These are phyloP conservation scores for Neonectria coccinea DNA, from an alignment of 2,329 filamentous ascomycete species.

Conservation along the genomic window DNA sequence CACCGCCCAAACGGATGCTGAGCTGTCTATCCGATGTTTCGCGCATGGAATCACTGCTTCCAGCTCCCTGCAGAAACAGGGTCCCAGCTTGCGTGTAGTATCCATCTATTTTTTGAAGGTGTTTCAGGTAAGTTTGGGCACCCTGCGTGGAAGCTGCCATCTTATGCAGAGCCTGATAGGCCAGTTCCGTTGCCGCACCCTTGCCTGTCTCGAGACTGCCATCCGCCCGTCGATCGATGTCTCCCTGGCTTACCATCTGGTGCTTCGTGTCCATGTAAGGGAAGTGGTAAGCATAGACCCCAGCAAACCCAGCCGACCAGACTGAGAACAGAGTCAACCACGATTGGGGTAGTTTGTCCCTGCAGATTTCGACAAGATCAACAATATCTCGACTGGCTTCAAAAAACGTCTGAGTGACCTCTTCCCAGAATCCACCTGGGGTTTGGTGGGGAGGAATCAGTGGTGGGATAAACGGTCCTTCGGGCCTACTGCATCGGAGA, in stretches of 20 bases:
- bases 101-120: conserved; percentile 27
- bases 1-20: conserved; percentile 34
- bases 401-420: conserved; percentile 72
- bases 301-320: conserved; percentile 74
- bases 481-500: conserved; percentile 57
- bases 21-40: conserved; percentile 17
- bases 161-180: conserved; percentile 35
- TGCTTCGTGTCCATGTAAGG: conserved; percentile 73
- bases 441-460: conserved; percentile 18
- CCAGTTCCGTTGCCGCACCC: conserved; percentile 22
- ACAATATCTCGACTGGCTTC: conserved; percentile 72
- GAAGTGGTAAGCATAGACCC: conserved; percentile 75
- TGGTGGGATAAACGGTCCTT: conserved; percentile 66
- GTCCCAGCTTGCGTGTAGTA: conserved; percentile 30
- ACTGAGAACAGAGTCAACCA: conserved; percentile 75
- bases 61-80: conserved; percentile 5
- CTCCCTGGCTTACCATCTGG: conserved; percentile 19
- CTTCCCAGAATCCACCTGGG: conserved; percentile 67
- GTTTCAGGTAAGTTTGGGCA: conserved; percentile 35
- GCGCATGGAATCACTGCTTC: conserved; percentile 1
- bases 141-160: conserved; percentile 29
- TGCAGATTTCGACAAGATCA: conserved; percentile 72
- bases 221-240: conserved; percentile 3
- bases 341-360: conserved; percentile 73
- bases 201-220: conserved; percentile 19